Percentiles rank a stretch among this genome's conserved stretches.
phyloP scores from a whole-genome alignment of 352 stramenopile genomes.

The Pythium phragmiticola region DNA sequence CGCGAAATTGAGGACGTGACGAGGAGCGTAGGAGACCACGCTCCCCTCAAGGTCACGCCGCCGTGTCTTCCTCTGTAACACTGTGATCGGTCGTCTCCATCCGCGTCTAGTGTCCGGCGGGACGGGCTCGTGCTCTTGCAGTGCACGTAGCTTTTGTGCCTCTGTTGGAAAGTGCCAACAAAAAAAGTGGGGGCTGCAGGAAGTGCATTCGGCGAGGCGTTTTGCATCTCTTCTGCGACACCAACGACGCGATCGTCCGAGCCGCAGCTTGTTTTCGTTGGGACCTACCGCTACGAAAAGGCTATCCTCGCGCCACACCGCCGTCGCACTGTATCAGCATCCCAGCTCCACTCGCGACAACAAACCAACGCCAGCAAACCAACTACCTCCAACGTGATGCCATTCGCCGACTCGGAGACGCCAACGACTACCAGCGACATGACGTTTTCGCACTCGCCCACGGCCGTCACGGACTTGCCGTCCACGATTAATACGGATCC shows the following conservation, averaged over 20 bases:
- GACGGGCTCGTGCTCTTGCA: constrained; percentile 14
- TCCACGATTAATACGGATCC: not conserved
- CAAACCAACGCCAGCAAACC: not conserved
- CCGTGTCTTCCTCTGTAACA: constrained; percentile 1
- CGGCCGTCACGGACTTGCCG: constrained; percentile 1
- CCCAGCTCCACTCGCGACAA: constrained; percentile 1
- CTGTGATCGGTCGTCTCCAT: constrained; percentile 10
- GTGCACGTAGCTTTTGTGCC: not conserved
- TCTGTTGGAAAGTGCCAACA: not conserved
- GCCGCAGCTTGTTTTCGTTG: constrained; percentile 1
- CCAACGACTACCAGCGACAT: not conserved
- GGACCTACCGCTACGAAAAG: constrained; percentile 3
- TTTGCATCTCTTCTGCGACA: constrained; percentile 15
- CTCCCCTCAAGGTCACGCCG: not conserved
- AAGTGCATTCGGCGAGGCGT: constrained; percentile 16
- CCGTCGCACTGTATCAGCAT: not conserved
- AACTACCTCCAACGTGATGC: not conserved
- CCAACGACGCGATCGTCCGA: not conserved
- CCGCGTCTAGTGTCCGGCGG: not conserved
- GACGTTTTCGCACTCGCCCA: constrained; percentile 3
- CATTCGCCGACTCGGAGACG: not conserved
- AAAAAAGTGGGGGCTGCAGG: constrained; percentile 19
- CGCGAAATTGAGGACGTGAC: constrained; percentile 6
- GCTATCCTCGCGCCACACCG: not conserved
- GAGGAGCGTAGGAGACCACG: constrained; percentile 1